Evolutionary conservation across 2,329 filamentous ascomycete genomes (phyloP).

Genomic region (Fusarium verticillioides): DNA sequence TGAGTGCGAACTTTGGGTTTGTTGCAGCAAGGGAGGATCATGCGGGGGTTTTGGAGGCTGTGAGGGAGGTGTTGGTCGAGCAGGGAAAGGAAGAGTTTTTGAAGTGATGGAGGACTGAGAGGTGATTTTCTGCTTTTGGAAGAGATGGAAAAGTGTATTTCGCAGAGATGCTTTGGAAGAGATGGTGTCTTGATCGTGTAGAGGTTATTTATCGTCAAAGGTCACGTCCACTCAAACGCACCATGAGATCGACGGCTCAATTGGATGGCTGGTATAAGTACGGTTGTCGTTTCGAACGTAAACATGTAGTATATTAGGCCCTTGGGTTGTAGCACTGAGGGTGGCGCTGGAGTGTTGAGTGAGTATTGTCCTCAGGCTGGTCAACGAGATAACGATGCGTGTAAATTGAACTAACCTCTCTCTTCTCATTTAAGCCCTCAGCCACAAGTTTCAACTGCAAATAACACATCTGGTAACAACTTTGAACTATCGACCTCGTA

Average conservation of each 20-base stretch:
- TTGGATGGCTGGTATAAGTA: neutral
- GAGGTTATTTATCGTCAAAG: neutral
- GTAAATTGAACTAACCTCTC: neutral
- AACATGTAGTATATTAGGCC: fast-evolving
- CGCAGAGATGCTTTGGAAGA: neutral
- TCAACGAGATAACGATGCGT: neutral
- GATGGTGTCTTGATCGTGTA: neutral
- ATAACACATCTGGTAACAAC: too few species aligned
- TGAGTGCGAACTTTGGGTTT: constrained; percentile 65
- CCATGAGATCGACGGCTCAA: too few species aligned
- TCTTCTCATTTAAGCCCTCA: too few species aligned
- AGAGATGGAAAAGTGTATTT: neutral
- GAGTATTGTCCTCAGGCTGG: too few species aligned
- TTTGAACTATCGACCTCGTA: too few species aligned
- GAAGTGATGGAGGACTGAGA: neutral
- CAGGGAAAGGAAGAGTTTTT: constrained; percentile 45
- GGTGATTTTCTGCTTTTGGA: neutral
- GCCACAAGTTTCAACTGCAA: too few species aligned
- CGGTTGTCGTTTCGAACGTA: fast-evolving
- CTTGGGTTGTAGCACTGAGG: fast-evolving
- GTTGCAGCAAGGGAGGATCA: constrained; percentile 63
- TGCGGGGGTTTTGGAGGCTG: constrained; percentile 66
- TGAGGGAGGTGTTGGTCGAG: constrained; percentile 76
- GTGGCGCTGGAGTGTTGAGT: too few species aligned
- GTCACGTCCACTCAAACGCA: neutral